These are phyloP conservation scores for Xylaria scruposa DNA, from an alignment of 495 filamentous ascomycete genomes.

Conservation along the genomic window DNA sequence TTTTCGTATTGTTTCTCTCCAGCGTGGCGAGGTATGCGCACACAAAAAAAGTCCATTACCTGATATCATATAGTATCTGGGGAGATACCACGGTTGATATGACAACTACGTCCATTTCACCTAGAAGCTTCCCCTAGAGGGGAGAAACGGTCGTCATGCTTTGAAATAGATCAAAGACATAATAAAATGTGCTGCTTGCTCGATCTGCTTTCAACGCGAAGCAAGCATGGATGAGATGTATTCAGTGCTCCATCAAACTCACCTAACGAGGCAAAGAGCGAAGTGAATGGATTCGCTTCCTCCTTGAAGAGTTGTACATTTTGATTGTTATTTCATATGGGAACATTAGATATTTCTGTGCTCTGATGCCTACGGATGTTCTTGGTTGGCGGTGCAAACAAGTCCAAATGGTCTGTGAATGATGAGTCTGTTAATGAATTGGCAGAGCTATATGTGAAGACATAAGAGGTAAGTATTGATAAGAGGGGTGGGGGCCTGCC, in stretches of 20 bases:
- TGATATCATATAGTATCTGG: not conserved
- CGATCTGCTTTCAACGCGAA: constrained; percentile 1
- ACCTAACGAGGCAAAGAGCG: not conserved
- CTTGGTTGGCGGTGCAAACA: not conserved
- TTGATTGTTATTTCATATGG: not conserved
- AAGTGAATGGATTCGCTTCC: not conserved
- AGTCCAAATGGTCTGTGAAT: not conserved
- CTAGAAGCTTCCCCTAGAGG: not conserved
- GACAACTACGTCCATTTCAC: not conserved
- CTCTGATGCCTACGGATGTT: not conserved
- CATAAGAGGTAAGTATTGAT: not conserved
- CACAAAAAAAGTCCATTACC: constrained; percentile 21
- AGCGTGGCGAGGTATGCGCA: constrained; percentile 18
- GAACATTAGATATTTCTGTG: not conserved
- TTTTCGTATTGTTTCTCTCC: not conserved
- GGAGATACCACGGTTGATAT: not conserved
- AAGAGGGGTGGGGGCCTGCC: not conserved
- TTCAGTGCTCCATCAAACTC: not conserved
- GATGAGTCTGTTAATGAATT: no score
- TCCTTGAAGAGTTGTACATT: not conserved
- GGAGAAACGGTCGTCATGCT: not conserved
- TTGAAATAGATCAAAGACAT: constrained; percentile 4
- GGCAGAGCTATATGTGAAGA: no score
- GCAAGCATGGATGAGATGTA: not conserved
- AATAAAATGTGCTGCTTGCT: constrained; percentile 14